These are phyloP conservation scores for Pseudofabraea citricarpa DNA, from an alignment of 2,329 filamentous ascomycete species.

Conservation along the genomic window DNA sequence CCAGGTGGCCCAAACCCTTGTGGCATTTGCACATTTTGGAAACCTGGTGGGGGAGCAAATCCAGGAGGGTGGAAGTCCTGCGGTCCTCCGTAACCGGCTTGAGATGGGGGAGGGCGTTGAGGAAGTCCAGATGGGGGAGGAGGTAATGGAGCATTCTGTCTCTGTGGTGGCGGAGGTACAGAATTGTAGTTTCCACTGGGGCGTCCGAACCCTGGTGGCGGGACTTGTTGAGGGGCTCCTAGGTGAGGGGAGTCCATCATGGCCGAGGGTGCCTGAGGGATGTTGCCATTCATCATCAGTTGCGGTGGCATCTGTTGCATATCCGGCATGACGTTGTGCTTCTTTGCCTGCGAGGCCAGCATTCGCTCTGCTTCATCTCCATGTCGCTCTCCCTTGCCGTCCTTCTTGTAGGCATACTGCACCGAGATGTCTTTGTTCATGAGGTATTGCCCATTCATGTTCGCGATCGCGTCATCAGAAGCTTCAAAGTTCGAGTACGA, in stretches of 20 bases:
- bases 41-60: constrained; percentile 42
- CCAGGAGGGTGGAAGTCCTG: constrained; percentile 41
- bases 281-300: constrained; percentile 35
- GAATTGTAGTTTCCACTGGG: constrained; percentile 20
- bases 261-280: constrained; percentile 34
- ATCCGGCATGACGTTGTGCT: constrained; percentile 85
- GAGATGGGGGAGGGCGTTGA: constrained; percentile 64
- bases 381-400: constrained; percentile 93
- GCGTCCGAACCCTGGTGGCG: constrained; percentile 23
- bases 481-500: constrained; percentile 91
- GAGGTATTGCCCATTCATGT: constrained; percentile 94
- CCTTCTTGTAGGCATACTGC: constrained; percentile 99
- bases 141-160: constrained; percentile 48
- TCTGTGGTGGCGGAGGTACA: constrained; percentile 26
- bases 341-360: constrained; percentile 87
- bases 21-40: constrained; percentile 29
- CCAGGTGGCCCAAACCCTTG: constrained; percentile 19
- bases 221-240: background rate
- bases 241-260: constrained; percentile 25
- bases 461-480: constrained; percentile 83
- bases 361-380: constrained; percentile 91
- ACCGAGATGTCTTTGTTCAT: constrained; percentile 96
- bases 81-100: constrained; percentile 64
- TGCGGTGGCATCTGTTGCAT: constrained; percentile 32
- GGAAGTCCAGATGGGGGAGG: constrained; percentile 51